These are phyloP conservation scores for Nothomitra cinnamomea DNA, from an alignment of 2,329 filamentous ascomycete genomes.

Conservation along the genomic window DNA sequence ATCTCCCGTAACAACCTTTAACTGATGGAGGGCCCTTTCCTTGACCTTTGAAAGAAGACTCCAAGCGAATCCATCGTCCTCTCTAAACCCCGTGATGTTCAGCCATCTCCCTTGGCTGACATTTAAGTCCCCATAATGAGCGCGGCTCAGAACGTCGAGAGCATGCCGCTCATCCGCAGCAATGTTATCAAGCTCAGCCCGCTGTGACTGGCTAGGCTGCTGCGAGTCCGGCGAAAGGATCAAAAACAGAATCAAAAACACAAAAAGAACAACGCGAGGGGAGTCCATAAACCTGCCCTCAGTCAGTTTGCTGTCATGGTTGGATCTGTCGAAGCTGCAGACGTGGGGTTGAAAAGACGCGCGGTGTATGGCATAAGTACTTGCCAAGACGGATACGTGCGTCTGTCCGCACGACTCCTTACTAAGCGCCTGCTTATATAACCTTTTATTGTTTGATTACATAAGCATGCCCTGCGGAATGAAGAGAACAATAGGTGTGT, in stretches of 20 bases:
- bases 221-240: conserved; percentile 32
- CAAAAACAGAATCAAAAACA: conserved; percentile 35
- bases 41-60: conserved; percentile 50
- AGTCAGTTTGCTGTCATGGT: conserved; percentile 3
- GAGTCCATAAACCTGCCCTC: conserved; percentile 24
- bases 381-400: no score
- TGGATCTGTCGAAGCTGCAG: conserved; percentile 6
- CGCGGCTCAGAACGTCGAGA: conserved; percentile 31
- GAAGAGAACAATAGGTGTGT: no score
- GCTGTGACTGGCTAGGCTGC: conserved; percentile 22
- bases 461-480: no score
- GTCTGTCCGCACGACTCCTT: neutral
- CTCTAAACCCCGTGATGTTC: conserved; percentile 62
- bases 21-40: conserved; percentile 42
- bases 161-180: conserved; percentile 33
- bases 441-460: neutral
- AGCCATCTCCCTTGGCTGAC: conserved; percentile 31
- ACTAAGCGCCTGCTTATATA: neutral
- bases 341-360: no score
- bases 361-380: no score
- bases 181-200: conserved; percentile 29
- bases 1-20: conserved; percentile 24
- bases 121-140: conserved; percentile 35
- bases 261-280: conserved; percentile 29
- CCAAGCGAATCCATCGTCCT: conserved; percentile 64